These are phyloP conservation scores for Suillus cothurnatus DNA, from an alignment of 768 basidiomycete genomes.

Conservation along the genomic window DNA sequence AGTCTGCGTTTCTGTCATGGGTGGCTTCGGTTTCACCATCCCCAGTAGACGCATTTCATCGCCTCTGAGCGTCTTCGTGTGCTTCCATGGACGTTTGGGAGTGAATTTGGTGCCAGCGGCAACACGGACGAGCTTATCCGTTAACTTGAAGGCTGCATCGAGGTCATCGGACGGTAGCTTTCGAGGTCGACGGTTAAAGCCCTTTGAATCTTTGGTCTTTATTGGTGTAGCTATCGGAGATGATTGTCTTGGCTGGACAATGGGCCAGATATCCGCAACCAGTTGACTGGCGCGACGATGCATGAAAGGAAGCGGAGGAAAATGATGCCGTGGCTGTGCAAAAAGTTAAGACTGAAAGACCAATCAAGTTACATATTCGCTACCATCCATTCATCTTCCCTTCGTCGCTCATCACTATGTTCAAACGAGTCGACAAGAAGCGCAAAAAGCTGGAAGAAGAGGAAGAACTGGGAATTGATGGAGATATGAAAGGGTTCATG, in stretches of 20 bases:
- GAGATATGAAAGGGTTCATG: conserved; percentile 61
- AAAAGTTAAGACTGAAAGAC: neutral
- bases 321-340: conserved; percentile 30
- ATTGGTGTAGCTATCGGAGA: neutral
- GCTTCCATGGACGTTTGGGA: conserved; percentile 38
- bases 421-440: conserved; percentile 77
- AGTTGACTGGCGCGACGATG: conserved; percentile 25
- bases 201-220: neutral
- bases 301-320: conserved; percentile 32
- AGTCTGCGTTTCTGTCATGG: conserved; percentile 16
- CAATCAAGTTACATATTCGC: neutral
- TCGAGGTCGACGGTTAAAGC: neutral
- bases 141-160: conserved; percentile 17
- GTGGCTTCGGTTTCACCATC: conserved; percentile 15
- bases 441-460: conserved; percentile 61
- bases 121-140: conserved; percentile 37
- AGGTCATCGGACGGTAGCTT: neutral
- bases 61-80: conserved; percentile 38
- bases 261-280: conserved; percentile 22
- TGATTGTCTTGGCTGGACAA: conserved; percentile 16
- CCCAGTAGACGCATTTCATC: conserved; percentile 40
- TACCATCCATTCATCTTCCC: neutral
- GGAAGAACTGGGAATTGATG: conserved; percentile 64
- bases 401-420: conserved; percentile 47
- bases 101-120: conserved; percentile 28